These are phyloP conservation scores for Solanum lignicaule DNA, from an alignment of 257 asterid species.

Conservation along the genomic window DNA sequence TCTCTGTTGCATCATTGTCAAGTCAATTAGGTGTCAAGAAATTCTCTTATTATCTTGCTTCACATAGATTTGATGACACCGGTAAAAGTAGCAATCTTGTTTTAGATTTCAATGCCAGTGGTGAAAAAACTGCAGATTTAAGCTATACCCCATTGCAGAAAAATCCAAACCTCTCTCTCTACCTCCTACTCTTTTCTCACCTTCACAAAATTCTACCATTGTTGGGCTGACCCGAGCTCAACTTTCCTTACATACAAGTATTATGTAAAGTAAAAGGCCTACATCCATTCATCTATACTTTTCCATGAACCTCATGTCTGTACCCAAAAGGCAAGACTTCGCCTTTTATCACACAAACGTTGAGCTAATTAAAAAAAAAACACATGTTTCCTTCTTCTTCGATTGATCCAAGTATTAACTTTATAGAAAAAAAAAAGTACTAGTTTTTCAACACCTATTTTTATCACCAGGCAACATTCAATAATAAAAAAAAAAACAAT, in stretches of 20 bases:
- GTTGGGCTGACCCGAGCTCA: not conserved
- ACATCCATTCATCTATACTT: not conserved
- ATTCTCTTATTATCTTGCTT: conserved; percentile 63
- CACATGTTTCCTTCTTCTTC: not conserved
- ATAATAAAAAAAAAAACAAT: not conserved
- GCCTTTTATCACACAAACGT: not conserved
- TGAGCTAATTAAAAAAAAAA: not conserved
- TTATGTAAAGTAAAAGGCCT: not conserved
- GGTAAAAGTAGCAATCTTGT: conserved; percentile 25
- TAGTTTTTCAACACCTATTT: not conserved
- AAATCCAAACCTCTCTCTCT: conserved; percentile 14
- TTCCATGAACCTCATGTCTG: not conserved
- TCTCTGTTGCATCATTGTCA: conserved; percentile 53
- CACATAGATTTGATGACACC: conserved; percentile 54
- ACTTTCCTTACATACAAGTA: not conserved
- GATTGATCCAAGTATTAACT: not conserved
- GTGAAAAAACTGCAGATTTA: conserved; percentile 17
- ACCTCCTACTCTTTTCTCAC: not conserved
- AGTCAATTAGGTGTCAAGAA: conserved; percentile 59
- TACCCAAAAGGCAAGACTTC: not conserved
- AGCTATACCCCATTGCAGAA: conserved; percentile 42
- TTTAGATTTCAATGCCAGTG: conserved; percentile 28
- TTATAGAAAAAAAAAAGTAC: not conserved
- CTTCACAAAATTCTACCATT: not conserved
- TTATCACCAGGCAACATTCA: not conserved